A percentile compares a stretch with the other conserved stretches of the same genome.
These are phyloP conservation scores for Fusarium torreyae DNA, from an alignment of 2,329 filamentous ascomycete species.

Conservation along the genomic window DNA sequence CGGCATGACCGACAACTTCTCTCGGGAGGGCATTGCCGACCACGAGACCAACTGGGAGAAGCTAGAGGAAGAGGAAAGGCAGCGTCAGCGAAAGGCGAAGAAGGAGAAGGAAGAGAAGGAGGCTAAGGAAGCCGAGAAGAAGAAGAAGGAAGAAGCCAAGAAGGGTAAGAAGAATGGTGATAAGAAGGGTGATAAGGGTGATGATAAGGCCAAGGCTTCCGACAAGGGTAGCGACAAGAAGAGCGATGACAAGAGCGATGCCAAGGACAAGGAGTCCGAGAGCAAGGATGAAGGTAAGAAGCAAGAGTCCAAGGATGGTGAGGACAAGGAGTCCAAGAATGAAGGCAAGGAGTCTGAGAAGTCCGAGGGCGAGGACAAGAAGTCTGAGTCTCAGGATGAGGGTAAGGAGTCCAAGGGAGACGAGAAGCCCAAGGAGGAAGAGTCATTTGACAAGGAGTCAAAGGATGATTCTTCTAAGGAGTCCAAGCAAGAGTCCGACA, in stretches of 20 bases:
- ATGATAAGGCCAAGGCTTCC: slow-evolving; percentile 27
- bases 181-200: slow-evolving; percentile 48
- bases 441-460: slow-evolving; percentile 25
- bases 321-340: slow-evolving; percentile 41
- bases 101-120: slow-evolving; percentile 58
- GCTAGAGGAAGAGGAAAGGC: slow-evolving; percentile 60
- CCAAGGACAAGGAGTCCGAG: slow-evolving; percentile 44
- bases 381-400: slow-evolving; percentile 38
- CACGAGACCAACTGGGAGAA: slow-evolving; percentile 62
- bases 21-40: slow-evolving; percentile 53
- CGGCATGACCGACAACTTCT: slow-evolving; percentile 58
- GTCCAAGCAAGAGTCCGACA: slow-evolving; percentile 41
- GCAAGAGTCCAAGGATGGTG: slow-evolving; percentile 16
- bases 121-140: slow-evolving; percentile 55
- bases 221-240: slow-evolving; percentile 47
- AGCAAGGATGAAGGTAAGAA: slow-evolving; percentile 24
- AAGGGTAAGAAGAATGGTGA: slow-evolving; percentile 50
- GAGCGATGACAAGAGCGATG: slow-evolving; percentile 33
- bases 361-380: slow-evolving; percentile 43
- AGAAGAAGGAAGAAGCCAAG: slow-evolving; percentile 51
- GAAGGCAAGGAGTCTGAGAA: slow-evolving; percentile 32
- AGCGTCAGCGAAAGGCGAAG: slow-evolving; percentile 57
- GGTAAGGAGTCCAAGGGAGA: slow-evolving; percentile 29
- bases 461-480: slow-evolving; percentile 40
- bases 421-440: slow-evolving; percentile 26